Conservation (phyloP, 805 yeast species). For the Starmerella davenportii region DNA sequence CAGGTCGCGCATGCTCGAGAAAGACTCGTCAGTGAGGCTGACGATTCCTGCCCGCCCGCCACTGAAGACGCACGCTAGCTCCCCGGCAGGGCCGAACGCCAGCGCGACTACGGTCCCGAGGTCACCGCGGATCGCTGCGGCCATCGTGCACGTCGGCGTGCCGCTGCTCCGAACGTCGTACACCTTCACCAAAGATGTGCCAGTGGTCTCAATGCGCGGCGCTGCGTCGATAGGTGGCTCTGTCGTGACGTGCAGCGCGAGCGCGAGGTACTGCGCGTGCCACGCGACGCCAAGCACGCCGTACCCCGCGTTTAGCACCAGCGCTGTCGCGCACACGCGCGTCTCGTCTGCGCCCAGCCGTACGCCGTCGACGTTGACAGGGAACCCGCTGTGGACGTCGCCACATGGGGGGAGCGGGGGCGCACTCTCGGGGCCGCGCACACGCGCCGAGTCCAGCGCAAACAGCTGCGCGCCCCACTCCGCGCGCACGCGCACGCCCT, state of each 20-base stretch:
- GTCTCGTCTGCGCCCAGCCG: conserved; percentile 5
- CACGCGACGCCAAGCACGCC: conserved; percentile 6
- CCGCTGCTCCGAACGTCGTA: no score
- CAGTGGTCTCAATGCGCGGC: not conserved
- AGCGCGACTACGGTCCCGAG: conserved; percentile 12
- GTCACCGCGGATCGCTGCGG: no score
- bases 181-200: not conserved
- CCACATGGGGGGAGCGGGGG: no score
- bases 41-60: conserved; percentile 41
- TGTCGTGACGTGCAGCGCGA: conserved; percentile 17
- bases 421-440: no score
- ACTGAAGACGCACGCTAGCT: conserved; percentile 35
- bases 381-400: no score
- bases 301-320: conserved; percentile 11
- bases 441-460: conserved; percentile 16
- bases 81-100: conserved; percentile 23
- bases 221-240: not conserved
- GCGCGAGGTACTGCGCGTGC: conserved; percentile 7
- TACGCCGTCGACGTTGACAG: conserved; percentile 2
- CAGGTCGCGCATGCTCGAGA: not conserved
- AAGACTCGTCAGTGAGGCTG: not conserved
- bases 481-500: conserved; percentile 29
- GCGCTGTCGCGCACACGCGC: conserved; percentile 1
- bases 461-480: conserved; percentile 35
- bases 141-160: no score